Evolutionary conservation across 371 early-diverging fungal genomes (phyloP).

Genomic region (Batrachochytrium dendrobatidis): DNA sequence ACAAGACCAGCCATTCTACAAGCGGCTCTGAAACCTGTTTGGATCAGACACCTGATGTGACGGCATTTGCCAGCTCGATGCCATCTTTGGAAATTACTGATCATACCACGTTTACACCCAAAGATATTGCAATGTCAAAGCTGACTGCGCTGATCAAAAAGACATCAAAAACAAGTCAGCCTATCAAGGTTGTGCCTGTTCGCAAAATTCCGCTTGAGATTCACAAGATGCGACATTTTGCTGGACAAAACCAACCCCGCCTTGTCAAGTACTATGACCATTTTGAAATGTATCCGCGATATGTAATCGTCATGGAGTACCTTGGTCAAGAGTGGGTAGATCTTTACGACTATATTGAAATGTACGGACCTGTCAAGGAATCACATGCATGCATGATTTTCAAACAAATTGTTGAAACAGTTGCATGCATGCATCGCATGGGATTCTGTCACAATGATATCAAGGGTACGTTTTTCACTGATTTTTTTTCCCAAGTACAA

Average conservation of each 20-base stretch:
- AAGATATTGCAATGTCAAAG: too few relatives aligned
- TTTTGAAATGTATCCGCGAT: constrained; percentile 22
- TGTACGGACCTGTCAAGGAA: constrained; percentile 38
- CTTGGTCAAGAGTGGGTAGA: constrained; percentile 47
- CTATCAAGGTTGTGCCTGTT: too few relatives aligned
- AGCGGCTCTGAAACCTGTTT: too few relatives aligned
- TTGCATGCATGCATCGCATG: constrained; percentile 21
- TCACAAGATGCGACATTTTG: constrained; percentile 24
- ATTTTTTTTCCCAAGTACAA: background rate
- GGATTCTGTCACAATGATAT: constrained; percentile 44
- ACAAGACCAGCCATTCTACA: too few relatives aligned
- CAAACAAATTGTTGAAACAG: constrained; percentile 28
- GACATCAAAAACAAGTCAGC: background rate
- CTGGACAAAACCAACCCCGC: background rate
- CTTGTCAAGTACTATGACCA: constrained; percentile 16
- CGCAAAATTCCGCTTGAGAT: constrained; percentile 37
- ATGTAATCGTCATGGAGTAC: constrained; percentile 43
- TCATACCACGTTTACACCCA: too few relatives aligned
- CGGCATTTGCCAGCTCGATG: too few relatives aligned
- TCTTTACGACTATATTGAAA: constrained; percentile 43
- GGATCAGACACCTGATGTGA: too few relatives aligned
- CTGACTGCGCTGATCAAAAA: too few relatives aligned
- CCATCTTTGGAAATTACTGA: too few relatives aligned
- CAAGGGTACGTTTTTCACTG: constrained; percentile 28
- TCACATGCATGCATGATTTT: constrained; percentile 31